Evolutionary conservation across 2,329 filamentous ascomycete genomes (phyloP), one percentile per base, ranked within the genome.

Genomic region (Mycosphaerelloides madeirae): DNA sequence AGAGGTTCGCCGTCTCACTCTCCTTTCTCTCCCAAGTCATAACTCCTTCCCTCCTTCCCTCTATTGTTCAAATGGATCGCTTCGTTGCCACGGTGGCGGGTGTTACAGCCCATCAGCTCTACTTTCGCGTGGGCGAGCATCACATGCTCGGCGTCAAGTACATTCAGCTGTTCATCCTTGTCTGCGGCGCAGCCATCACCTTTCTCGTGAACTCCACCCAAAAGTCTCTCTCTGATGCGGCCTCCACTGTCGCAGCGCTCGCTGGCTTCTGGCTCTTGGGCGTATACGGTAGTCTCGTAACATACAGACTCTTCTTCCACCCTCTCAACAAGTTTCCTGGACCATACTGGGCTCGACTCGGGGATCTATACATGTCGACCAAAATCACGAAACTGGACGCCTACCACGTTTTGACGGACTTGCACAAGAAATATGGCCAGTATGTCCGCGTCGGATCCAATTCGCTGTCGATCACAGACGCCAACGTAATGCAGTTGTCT

Each of bases 381-480:
- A 46, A 53, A 29, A 49, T 59, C 16, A 29, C 33, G 7, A 56
- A 58, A 1, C 36, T 52, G 8, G 55, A 68, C 37, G 54, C 49
- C 11, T 59, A 63, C 38, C 41, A 57, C 31, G 44, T 60, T 19
- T 19, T 66, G 9, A 32, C 54, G 5, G 46, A 47, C 3, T 45
- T 68, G 20, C 67, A 70, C 46, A 48, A 60, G 20, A 47, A 59
- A 36, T 61, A 68, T 45, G 67, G 66, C 19, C 52, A 43, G 6
- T 55, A 60, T n/a, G 60, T 70, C 0, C 56, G 67, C 5, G 53
- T 65, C 13, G 67, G 68, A 3, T 57, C 65, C 2, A 60, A 58
- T 7, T 59, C 64, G 6, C 53, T 69, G 11, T 68, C 65, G 8
- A 63, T 69, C 36, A 56, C 50, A 4, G 54, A 68, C 42, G 59